These are phyloP conservation scores for Fusarium sp. DNA, from an alignment of 2,329 filamentous ascomycete genomes.

Conservation along the genomic window DNA sequence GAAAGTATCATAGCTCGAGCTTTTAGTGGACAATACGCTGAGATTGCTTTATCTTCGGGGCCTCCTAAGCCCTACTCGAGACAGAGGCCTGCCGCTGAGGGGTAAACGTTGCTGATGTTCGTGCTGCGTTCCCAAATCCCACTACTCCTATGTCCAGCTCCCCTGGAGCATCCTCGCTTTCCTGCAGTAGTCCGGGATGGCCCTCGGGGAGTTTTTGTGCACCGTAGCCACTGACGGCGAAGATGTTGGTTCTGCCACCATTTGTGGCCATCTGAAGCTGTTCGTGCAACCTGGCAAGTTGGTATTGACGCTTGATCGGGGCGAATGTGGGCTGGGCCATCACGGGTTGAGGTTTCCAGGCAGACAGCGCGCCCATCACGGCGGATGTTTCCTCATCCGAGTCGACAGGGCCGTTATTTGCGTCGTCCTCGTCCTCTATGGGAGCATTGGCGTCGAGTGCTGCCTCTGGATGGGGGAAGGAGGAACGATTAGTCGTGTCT, in stretches of 20 bases:
- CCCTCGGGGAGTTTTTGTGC: constrained; percentile 62
- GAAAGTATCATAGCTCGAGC: neutral
- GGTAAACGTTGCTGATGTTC: constrained; percentile 56
- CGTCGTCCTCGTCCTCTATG: constrained; percentile 83
- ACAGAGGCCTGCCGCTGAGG: constrained; percentile 58
- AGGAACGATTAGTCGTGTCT: constrained; percentile 19
- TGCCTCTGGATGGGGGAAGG: constrained; percentile 63
- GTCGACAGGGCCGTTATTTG: constrained; percentile 81
- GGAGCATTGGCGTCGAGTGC: constrained; percentile 94
- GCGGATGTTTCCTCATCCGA: constrained; percentile 92
- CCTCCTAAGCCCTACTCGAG: constrained; percentile 56
- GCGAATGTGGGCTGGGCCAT: constrained; percentile 69
- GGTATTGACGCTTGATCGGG: constrained; percentile 69
- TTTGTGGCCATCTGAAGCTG: constrained; percentile 72
- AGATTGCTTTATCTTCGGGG: neutral
- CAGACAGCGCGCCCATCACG: constrained; percentile 81
- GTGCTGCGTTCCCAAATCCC: constrained; percentile 49
- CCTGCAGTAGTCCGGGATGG: constrained; percentile 55
- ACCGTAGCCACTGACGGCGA: constrained; percentile 65
- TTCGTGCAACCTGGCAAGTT: constrained; percentile 68
- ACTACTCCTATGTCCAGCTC: constrained; percentile 60
- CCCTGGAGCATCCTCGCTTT: constrained; percentile 65
- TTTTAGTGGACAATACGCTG: neutral
- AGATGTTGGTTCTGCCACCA: constrained; percentile 70
- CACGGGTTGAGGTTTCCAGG: constrained; percentile 80